phyloP scores from a whole-genome alignment of 768 basidiomycete species.

The Tulasnella sp. region DNA sequence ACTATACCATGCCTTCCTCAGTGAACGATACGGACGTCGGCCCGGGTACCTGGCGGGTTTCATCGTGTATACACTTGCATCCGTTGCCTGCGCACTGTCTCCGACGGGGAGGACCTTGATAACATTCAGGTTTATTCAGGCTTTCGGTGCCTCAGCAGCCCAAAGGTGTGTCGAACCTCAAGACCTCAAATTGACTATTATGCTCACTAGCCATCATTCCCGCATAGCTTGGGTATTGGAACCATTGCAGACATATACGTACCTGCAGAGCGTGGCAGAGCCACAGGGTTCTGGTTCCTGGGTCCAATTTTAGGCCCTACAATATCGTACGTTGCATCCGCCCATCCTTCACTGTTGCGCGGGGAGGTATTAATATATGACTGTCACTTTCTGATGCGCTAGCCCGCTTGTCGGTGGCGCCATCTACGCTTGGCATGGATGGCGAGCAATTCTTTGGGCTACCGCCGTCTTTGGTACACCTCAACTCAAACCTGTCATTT shows the following conservation, averaged over 20 bases:
- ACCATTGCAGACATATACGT: conserved; percentile 17
- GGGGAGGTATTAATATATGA: not conserved
- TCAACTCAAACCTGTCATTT: not conserved
- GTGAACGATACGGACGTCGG: conserved; percentile 14
- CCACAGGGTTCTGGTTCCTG: conserved; percentile 11
- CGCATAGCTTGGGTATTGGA: conserved; percentile 12
- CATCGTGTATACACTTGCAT: conserved; percentile 12
- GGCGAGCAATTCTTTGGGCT: conserved; percentile 18
- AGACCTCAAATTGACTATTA: not conserved
- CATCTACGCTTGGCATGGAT: conserved; percentile 16
- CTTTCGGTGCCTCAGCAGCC: conserved; percentile 16
- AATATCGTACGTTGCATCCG: conserved; percentile 2
- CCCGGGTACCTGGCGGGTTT: conserved; percentile 16
- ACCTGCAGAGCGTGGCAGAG: conserved; percentile 16
- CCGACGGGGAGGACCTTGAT: conserved; percentile 11
- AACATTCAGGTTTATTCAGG: conserved; percentile 15
- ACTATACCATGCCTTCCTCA: conserved; percentile 16
- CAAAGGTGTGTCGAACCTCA: conserved; percentile 8
- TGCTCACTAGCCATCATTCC: not conserved
- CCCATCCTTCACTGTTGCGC: not conserved
- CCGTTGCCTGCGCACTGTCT: conserved; percentile 11
- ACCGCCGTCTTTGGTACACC: conserved; percentile 13
- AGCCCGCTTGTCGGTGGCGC: conserved; percentile 17
- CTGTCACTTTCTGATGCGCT: not conserved
- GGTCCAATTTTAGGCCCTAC: conserved; percentile 10